Evolutionary conservation across 2,329 filamentous ascomycete species (phyloP).

Genomic region (Penicillium sp.): DNA sequence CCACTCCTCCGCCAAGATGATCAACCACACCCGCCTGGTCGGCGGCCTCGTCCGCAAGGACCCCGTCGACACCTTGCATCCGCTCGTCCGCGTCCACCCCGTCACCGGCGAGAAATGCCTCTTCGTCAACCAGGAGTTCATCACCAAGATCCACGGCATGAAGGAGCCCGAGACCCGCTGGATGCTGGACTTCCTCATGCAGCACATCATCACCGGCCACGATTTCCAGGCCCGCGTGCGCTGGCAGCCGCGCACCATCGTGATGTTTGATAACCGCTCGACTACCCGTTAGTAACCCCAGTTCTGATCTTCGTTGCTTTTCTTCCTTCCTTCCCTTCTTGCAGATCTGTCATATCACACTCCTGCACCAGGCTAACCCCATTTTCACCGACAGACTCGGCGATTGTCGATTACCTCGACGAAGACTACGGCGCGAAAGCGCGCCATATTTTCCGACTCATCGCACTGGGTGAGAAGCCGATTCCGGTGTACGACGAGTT

Average conservation of each 20-base stretch:
- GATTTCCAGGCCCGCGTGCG: conserved; percentile 50
- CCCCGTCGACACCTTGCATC: conserved; percentile 46
- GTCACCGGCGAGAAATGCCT: conserved; percentile 50
- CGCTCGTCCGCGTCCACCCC: conserved; percentile 48
- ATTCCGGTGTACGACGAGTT: conserved; percentile 44
- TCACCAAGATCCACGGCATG: conserved; percentile 47
- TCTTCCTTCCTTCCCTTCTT: not conserved
- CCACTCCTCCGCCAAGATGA: conserved; percentile 48
- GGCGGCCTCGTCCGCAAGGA: conserved; percentile 47
- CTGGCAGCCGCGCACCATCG: conserved; percentile 51
- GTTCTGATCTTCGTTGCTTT: not conserved
- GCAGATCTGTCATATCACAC: too few species aligned
- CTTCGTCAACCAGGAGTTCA: conserved; percentile 51
- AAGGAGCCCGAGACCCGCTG: conserved; percentile 48
- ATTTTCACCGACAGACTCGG: conserved; percentile 47
- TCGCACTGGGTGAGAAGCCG: conserved; percentile 50
- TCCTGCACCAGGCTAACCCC: conserved; percentile 13
- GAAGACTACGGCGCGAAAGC: conserved; percentile 48
- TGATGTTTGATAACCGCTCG: conserved; percentile 51
- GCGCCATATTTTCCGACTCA: conserved; percentile 52
- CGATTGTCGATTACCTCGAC: conserved; percentile 50
- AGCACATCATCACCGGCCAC: conserved; percentile 48
- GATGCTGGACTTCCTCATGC: conserved; percentile 49
- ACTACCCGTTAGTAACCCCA: conserved; percentile 43
- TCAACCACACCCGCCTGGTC: conserved; percentile 41